These are phyloP conservation scores for Alternaria consortialis DNA, from an alignment of 2,329 filamentous ascomycete species.

Conservation along the genomic window DNA sequence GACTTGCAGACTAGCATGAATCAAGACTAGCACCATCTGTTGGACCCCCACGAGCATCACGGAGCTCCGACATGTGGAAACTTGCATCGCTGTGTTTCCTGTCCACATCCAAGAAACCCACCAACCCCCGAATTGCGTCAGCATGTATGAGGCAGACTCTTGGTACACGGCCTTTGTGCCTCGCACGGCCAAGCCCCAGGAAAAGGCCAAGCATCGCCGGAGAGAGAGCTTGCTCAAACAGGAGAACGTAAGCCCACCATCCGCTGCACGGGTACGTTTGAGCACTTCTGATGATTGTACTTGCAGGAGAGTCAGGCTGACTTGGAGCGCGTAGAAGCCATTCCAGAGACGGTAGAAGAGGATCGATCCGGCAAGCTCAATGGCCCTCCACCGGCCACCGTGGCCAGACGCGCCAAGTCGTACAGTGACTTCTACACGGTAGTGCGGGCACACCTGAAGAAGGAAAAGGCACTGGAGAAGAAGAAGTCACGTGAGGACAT, in stretches of 20 bases:
- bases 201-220: constrained; percentile 65
- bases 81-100: constrained; percentile 8
- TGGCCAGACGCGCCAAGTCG: constrained; percentile 75
- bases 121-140: background rate
- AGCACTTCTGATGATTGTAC: constrained; percentile 52
- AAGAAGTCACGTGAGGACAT: constrained; percentile 55
- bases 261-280: constrained; percentile 46
- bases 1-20: background rate
- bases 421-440: constrained; percentile 79
- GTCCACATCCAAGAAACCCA: constrained; percentile 3
- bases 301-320: constrained; percentile 65
- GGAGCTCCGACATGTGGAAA: constrained; percentile 18
- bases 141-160: constrained; percentile 79
- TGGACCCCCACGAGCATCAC: constrained; percentile 12
- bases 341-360: constrained; percentile 69
- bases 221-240: constrained; percentile 72
- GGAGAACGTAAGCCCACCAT: constrained; percentile 56
- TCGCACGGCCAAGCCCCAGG: constrained; percentile 59
- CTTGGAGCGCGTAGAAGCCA: constrained; percentile 63
- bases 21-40: background rate
- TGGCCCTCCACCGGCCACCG: constrained; percentile 71
- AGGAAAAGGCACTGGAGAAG: constrained; percentile 55
- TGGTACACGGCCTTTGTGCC: constrained; percentile 81
- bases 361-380: constrained; percentile 61
- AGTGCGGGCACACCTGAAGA: constrained; percentile 65